Conservation (phyloP, 805 yeast species). For the Candida ponderosae region DNA sequence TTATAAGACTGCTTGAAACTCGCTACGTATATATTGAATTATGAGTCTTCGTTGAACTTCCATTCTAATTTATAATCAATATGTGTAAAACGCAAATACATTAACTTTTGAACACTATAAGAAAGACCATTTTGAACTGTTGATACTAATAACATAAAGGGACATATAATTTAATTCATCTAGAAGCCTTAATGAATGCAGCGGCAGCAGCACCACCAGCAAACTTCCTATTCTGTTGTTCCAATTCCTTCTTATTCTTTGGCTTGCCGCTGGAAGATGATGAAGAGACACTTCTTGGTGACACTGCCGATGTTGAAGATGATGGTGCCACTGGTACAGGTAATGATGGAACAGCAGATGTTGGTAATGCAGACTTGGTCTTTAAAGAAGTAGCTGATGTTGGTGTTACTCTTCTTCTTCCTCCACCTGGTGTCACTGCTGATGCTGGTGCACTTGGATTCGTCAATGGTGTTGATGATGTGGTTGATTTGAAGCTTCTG, state of each 20-base stretch:
- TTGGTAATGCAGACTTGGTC: not conserved
- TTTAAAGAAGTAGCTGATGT: not conserved
- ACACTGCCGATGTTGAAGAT: too few species aligned
- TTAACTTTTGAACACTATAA: too few species aligned
- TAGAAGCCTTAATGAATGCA: constrained; percentile 11
- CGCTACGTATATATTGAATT: too few species aligned
- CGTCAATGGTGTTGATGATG: constrained; percentile 2
- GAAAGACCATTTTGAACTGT: too few species aligned
- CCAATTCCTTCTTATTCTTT: constrained; percentile 2
- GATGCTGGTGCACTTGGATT: not conserved
- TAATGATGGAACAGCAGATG: not conserved
- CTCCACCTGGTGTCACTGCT: not conserved
- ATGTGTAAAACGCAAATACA: too few species aligned
- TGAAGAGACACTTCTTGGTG: too few species aligned
- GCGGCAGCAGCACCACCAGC: constrained; percentile 29
- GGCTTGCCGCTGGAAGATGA: not conserved
- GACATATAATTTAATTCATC: not conserved
- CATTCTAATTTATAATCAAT: too few species aligned
- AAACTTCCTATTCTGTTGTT: constrained; percentile 16
- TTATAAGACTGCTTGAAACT: too few species aligned
- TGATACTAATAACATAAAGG: too few species aligned
- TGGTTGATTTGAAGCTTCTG: constrained; percentile 1
- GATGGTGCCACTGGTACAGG: not conserved
- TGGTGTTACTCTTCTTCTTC: constrained; percentile 5
- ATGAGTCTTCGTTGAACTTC: too few species aligned